Evolutionary conservation across 1,139 yeast genomes (phyloP), one percentile per base, ranked within the genome.

Genomic region (Kodamaea alishanica): DNA sequence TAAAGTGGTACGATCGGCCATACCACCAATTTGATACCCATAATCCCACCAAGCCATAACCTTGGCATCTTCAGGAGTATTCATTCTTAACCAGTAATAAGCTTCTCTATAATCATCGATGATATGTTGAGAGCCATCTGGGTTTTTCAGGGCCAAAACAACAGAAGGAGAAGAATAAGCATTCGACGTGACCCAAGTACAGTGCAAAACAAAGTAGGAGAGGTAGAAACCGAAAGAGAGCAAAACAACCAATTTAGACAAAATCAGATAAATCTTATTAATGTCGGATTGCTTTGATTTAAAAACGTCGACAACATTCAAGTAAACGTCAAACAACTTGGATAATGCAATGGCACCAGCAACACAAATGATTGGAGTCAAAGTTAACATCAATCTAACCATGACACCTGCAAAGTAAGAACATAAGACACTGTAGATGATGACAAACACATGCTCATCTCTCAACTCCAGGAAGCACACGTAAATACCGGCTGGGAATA

Each of bases 31-130:
- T 67, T 94, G 99, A 65, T 94, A 94, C 40, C 99, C 99, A 60
- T 94, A 94, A 72, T 94, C 99, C 99, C 99, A 94, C 99, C 99
- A 94, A 6, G 97, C 85, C 85, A 94, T 88, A 47, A 94, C 84
- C 63, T 87, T 89, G 35, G 97, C 85, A 60, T 94, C 98, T 60
- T 90, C 97, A 4, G 87, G 81, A 1, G 98, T 92, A 67, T 94
- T 94, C 96, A 92, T 89, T 58, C 98, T 81, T 53, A 94, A 74
- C 99, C 99, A 94, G 65, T 92, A 92, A 70, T 94, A 94, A 6
- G 98, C 98, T 70, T 94, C 99, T 68, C 99, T 83, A 72, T 84
- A 94, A 63, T 94, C 99, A 63, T 94, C 99, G 58, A 94, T 94
- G 51, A 92, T 70, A 47, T 77, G 75, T 52, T 79, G 84, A 26